Percentiles rank a stretch among this genome's conserved stretches.
Evolutionary conservation across 371 early-diverging fungal genomes (phyloP).

Genomic region (Ordospora pajunii): DNA sequence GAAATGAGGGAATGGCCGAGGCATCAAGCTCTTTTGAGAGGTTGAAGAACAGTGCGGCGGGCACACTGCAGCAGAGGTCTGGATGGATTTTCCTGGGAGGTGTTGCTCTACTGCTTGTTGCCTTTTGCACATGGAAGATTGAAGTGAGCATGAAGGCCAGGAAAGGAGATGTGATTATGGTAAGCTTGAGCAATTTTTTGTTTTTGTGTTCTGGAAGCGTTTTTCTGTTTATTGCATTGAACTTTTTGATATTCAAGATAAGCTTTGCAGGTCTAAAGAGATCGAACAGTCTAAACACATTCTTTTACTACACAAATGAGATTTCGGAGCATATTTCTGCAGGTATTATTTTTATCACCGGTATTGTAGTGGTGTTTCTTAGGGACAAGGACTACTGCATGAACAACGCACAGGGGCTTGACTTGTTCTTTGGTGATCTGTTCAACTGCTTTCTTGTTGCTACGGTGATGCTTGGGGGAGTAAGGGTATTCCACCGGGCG

Average conservation of each 20-base stretch:
- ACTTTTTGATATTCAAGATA: constrained; percentile 5
- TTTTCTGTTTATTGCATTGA: constrained; percentile 1
- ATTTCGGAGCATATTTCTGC: constrained; percentile 35
- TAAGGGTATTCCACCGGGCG: constrained; percentile 31
- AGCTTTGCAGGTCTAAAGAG: constrained; percentile 19
- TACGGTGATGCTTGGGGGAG: constrained; percentile 13
- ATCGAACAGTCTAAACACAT: neutral
- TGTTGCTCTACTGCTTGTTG: neutral
- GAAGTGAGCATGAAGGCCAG: constrained; percentile 14
- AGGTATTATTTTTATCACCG: neutral
- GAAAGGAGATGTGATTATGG: neutral
- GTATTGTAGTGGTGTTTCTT: neutral
- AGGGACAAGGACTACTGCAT: constrained; percentile 9
- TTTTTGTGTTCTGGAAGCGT: neutral
- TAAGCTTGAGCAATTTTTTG: neutral
- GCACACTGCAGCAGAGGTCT: constrained; percentile 2
- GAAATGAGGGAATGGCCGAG: neutral
- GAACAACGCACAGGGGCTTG: neutral
- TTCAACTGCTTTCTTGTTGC: constrained; percentile 1
- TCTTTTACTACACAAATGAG: constrained; percentile 44
- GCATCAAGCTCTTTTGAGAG: neutral
- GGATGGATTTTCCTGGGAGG: neutral
- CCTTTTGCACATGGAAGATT: neutral
- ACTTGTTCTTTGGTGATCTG: constrained; percentile 26
- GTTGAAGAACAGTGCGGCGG: neutral